A percentile compares a stretch with the other conserved stretches of the same genome.
phyloP scores from a whole-genome alignment of 306 rosid species.

The Dalbergia oliveri region DNA sequence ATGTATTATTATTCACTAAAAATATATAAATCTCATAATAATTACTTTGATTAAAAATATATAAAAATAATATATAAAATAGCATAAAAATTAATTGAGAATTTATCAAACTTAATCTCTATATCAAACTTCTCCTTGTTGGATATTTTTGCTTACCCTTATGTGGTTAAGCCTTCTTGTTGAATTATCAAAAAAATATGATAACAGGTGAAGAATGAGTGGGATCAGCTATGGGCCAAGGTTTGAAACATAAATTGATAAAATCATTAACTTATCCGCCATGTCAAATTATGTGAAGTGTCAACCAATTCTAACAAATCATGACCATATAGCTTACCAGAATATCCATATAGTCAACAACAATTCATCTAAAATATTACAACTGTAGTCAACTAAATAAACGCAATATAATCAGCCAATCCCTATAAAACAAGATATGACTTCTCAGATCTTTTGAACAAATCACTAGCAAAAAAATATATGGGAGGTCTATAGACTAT shows the following conservation, averaged over 20 bases:
- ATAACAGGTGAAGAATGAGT: background rate
- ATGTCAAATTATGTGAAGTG: slow-evolving; percentile 63
- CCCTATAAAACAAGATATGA: slow-evolving; percentile 10
- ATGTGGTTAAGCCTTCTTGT: too few species aligned
- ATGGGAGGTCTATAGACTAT: slow-evolving; percentile 18
- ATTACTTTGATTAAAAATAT: too few species aligned
- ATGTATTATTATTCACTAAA: too few species aligned
- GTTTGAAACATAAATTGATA: slow-evolving; percentile 48
- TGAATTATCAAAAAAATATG: too few species aligned
- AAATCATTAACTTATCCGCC: slow-evolving; percentile 30
- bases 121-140: too few species aligned
- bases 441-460: slow-evolving; percentile 20
- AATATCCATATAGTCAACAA: slow-evolving; percentile 60
- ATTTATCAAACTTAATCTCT: background rate
- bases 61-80: too few species aligned
- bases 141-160: too few species aligned
- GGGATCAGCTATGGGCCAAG: slow-evolving; percentile 47
- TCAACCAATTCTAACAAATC: slow-evolving; percentile 72
- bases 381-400: slow-evolving; percentile 52
- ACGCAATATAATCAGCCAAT: background rate
- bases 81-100: too few species aligned
- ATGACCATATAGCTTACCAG: slow-evolving; percentile 55
- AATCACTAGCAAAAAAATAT: background rate
- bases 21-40: too few species aligned
- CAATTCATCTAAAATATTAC: slow-evolving; percentile 52